These are phyloP conservation scores for Boletus albobrunnescens DNA, from an alignment of 1,284 basidiomycete species.

Conservation along the genomic window DNA sequence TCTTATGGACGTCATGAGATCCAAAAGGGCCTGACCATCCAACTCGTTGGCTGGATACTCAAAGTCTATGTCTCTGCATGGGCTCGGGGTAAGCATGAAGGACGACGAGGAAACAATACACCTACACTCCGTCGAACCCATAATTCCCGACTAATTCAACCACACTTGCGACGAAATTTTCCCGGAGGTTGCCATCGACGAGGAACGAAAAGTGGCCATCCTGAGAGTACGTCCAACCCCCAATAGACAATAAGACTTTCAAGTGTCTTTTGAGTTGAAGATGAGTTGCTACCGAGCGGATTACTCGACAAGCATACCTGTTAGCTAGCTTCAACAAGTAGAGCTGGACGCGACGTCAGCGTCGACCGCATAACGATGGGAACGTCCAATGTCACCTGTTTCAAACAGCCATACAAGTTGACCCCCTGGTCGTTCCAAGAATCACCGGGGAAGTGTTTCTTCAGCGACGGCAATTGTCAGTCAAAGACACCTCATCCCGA, in stretches of 20 bases:
- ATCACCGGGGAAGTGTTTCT: constrained; percentile 67
- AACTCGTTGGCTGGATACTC: constrained; percentile 54
- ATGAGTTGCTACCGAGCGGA: not conserved
- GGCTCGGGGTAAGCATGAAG: not conserved
- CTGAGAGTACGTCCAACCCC: constrained; percentile 74
- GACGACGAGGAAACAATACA: constrained; percentile 1
- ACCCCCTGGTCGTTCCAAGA: constrained; percentile 62
- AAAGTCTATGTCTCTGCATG: constrained; percentile 63
- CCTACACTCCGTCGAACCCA: constrained; percentile 82
- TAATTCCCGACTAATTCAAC: constrained; percentile 80
- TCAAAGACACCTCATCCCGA: not conserved
- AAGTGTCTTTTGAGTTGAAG: constrained; percentile 50
- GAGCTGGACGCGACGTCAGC: constrained; percentile 32
- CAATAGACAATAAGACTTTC: constrained; percentile 75
- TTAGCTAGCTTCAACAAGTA: constrained; percentile 65
- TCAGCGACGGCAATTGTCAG: not conserved
- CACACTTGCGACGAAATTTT: constrained; percentile 68
- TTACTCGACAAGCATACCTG: constrained; percentile 9
- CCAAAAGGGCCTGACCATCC: constrained; percentile 56
- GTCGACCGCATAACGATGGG: not conserved
- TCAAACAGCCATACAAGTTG: constrained; percentile 84
- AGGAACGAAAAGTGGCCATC: constrained; percentile 63
- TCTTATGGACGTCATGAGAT: constrained; percentile 55
- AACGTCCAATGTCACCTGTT: constrained; percentile 54
- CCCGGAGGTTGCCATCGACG: constrained; percentile 49